Evolutionary conservation across 306 rosid species (phyloP), one percentile per base, ranked within the genome.

Genomic region (Glycyrrhiza uralensis): DNA sequence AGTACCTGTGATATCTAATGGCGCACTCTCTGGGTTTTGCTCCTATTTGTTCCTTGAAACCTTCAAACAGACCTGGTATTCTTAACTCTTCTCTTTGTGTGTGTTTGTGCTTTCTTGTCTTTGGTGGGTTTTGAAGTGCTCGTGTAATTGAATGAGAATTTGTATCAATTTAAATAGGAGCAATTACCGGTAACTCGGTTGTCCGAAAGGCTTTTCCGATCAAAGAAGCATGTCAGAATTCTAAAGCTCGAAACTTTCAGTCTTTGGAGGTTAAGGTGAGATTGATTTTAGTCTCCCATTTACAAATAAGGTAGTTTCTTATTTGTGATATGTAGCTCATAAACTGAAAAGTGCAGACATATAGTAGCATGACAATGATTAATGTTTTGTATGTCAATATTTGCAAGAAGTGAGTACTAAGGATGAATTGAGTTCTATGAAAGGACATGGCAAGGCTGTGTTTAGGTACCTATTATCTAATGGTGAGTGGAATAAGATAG

Each of bases 191-290:
- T 47, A 82, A 85, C 69, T 86, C 82, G 13, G 86, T 68, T 65
- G 28, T 75, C 36, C 62, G 65, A 58, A 91, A 84, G 78, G 86
- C 86, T 74, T 69, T 91, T 75, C 66, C 72, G 78, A 76, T 80
- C 32, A 89, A 78, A 67, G 86, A 87, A 70, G 80, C 46, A 2
- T 62, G 87, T 50, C 92, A 55, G 79, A 72, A 71, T 80, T 80
- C 97, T 35, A 85, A 85, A 76, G 83, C 82, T 81, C 59, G 81
- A 55, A 88, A 60, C 56, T 72, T 86, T 66, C 88, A 74, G 71
- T 86, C 93, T 62, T 85, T 87, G 81, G 84, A 79, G 76, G 85
- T 84, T 41, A 92, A 95, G 99, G 99, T 89, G 76, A 76, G 81
- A 52, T 50, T 52, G 39, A 54, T 52, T 82, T 63, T 10, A 29